Evolutionary conservation across 768 basidiomycete species (phyloP).

Genomic region (Pisolithus albus): DNA sequence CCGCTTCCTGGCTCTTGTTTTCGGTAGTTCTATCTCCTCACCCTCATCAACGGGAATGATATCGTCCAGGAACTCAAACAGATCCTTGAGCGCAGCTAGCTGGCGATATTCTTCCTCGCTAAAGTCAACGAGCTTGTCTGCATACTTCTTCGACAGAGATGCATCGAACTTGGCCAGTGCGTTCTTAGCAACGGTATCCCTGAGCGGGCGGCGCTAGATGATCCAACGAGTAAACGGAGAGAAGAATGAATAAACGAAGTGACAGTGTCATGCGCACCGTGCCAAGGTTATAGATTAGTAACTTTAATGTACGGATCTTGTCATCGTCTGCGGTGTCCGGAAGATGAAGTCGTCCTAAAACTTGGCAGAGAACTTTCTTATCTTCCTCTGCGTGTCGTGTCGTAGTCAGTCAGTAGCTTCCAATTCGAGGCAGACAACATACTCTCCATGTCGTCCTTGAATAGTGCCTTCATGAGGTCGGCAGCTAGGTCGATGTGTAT

Average conservation of each 20-base stretch:
- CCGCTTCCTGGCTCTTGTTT: constrained; percentile 44
- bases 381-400: constrained; percentile 38
- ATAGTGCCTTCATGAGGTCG: constrained; percentile 43
- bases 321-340: constrained; percentile 62
- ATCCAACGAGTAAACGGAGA: neutral
- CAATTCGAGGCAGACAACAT: constrained; percentile 18
- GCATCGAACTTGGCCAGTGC: constrained; percentile 68
- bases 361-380: constrained; percentile 53
- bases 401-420: neutral
- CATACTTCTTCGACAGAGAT: constrained; percentile 62
- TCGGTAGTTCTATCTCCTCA: constrained; percentile 38
- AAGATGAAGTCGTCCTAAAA: constrained; percentile 52
- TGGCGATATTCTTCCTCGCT: constrained; percentile 65
- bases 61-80: constrained; percentile 69
- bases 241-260: too few relatives aligned
- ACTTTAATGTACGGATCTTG: constrained; percentile 50
- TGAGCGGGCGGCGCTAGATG: constrained; percentile 48
- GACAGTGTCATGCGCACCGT: neutral
- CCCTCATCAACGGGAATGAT: constrained; percentile 64
- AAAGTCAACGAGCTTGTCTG: constrained; percentile 62
- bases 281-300: constrained; percentile 50
- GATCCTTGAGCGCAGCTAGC: constrained; percentile 51
- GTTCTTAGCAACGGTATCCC: constrained; percentile 56
- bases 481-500: constrained; percentile 53
- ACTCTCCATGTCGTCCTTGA: constrained; percentile 49